Base-by-base conservation (phyloP, 2,329 filamentous ascomycete species). In the Beauveria australis region DNA sequence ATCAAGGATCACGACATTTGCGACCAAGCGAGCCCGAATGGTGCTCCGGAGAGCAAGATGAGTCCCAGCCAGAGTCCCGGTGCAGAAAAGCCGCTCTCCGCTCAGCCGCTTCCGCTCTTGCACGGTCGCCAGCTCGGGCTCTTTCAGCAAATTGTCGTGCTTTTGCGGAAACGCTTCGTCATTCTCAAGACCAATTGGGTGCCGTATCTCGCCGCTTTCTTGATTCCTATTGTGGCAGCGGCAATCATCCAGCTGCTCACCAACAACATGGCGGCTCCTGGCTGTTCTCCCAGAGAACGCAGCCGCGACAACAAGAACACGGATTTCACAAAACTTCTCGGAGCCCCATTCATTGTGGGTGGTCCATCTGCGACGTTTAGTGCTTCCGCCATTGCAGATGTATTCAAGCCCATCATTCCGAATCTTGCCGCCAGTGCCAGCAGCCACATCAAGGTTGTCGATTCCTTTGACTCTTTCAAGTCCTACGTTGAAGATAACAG, bases 201-300 rank as follows among this genome's bases (percentile, higher is more conserved):
- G 62, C 89, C 90, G 0, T 90, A 89, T 60, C 69, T 86, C 7
- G 86, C 83, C 1, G 89, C 89, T 1, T 78, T 93, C n/a, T 66
- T 91, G 1, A 83, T 94, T 16, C 91, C 91, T 0, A 81, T 95
- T 61, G 78, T 90, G 58, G 87, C 89, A 2, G 87, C 89, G 19
- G 89, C 87, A 0, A 74, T 93, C 9, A 87, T 90, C 0, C 89
- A 88, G 3, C 75, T 92, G 1, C 91, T 92, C 65, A 73, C 95
- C 6, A 80, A 81, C 33, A 74, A 77, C 48, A 86, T 84, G 64
- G 66, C 72, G 3, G 75, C 76, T 0, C 74, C 70, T 1, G 74
- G 74, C 1, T 88, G 85, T 67, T 74, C 76, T 43, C 66, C 67
- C 12, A 61, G 30, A 1, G 53, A 65, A 0, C 60, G 62, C 40